A percentile compares a stretch with the other conserved stretches of the same genome.
These are phyloP conservation scores for Candida boleticola DNA, from an alignment of 805 yeast genomes.

Conservation along the genomic window DNA sequence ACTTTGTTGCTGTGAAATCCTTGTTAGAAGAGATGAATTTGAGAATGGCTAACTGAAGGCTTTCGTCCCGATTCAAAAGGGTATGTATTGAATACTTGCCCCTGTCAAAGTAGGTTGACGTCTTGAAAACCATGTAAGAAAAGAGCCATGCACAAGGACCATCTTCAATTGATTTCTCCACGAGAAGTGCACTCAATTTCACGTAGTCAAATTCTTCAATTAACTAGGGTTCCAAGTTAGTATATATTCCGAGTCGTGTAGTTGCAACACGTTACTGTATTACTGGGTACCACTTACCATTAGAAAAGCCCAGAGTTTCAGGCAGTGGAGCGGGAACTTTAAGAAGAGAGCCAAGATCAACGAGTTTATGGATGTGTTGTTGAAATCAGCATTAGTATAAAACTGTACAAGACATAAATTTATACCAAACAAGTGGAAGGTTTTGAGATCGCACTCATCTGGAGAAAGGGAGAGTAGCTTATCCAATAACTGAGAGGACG, in stretches of 20 bases:
- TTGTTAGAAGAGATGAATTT: conserved; percentile 2
- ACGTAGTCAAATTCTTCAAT: background rate
- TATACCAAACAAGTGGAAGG: background rate
- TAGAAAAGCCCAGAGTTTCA: background rate
- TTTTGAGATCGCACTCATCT: background rate
- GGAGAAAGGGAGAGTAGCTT: background rate
- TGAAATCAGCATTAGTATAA: background rate
- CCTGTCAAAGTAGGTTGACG: background rate
- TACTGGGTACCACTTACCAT: background rate
- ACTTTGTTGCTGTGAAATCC: conserved; percentile 4
- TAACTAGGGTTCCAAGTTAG: background rate
- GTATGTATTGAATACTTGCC: background rate
- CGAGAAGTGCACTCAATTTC: background rate
- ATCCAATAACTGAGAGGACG: background rate
- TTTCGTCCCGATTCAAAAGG: background rate
- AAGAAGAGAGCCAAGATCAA: background rate
- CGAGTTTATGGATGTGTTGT: background rate
- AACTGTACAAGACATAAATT: background rate
- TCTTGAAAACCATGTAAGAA: background rate
- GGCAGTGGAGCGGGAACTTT: background rate
- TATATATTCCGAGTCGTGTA: too few species aligned
- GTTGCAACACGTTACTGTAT: too few species aligned
- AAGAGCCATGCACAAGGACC: background rate
- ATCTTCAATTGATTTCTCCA: background rate
- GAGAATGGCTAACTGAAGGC: background rate